Conservation (phyloP, 176 grass and related monocot genomes). For the Triticum dicoccoides region DNA sequence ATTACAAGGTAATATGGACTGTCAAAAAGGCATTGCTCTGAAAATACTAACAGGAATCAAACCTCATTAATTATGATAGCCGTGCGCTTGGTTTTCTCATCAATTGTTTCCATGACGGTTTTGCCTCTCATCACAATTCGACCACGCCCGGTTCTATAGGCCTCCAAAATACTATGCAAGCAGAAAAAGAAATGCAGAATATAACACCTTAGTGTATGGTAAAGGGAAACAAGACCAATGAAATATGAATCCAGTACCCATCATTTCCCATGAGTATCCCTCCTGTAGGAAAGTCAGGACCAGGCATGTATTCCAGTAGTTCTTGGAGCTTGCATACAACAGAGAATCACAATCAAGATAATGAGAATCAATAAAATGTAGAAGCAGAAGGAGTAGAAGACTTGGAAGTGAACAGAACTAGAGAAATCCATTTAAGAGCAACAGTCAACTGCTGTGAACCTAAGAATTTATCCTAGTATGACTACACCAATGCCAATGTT, state of each 20-base stretch:
- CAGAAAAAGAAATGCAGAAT: constrained; percentile 25
- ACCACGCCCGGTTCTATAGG: constrained; percentile 80
- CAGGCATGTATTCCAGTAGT: constrained; percentile 94
- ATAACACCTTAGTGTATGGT: constrained; percentile 4
- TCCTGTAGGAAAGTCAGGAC: constrained; percentile 97
- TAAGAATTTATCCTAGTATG: neutral
- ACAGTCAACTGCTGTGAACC: neutral
- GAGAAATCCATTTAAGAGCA: constrained; percentile 10
- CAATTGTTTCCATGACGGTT: constrained; percentile 70
- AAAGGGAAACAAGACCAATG: constrained; percentile 25
- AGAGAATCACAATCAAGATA: constrained; percentile 20
- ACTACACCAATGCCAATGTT: neutral
- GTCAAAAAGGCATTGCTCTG: neutral
- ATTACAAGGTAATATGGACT: neutral
- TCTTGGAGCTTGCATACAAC: constrained; percentile 72
- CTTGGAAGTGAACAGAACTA: neutral
- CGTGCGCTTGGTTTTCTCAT: constrained; percentile 69
- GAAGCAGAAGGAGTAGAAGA: constrained; percentile 18
- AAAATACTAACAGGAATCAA: constrained; percentile 18
- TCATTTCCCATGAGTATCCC: constrained; percentile 80
- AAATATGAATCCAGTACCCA: constrained; percentile 49
- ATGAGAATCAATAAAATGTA: constrained; percentile 16
- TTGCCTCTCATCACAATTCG: constrained; percentile 91
- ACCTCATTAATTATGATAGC: constrained; percentile 99
- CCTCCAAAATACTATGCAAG: constrained; percentile 78